These are phyloP conservation scores for Fusarium sp. DNA, from an alignment of 2,329 filamentous ascomycete genomes.

Conservation along the genomic window DNA sequence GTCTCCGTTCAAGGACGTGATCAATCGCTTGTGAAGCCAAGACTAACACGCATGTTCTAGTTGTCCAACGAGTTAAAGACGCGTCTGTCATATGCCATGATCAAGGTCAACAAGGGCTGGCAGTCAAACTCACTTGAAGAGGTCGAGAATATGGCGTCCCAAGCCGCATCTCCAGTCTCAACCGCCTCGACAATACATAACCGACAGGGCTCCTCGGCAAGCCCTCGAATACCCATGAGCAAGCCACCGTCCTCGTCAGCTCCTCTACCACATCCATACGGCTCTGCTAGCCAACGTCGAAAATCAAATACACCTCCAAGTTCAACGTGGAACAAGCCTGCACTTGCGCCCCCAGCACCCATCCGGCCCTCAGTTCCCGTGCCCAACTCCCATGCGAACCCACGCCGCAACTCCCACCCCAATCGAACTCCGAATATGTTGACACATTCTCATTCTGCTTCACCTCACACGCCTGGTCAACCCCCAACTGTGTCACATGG, in stretches of 20 bases:
- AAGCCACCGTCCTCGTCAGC: conserved; percentile 42
- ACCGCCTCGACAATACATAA: conserved; percentile 65
- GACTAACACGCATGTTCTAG: conserved; percentile 53
- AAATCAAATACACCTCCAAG: conserved; percentile 51
- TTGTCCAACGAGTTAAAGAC: conserved; percentile 82
- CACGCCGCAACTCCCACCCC: conserved; percentile 61
- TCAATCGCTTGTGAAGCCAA: background rate
- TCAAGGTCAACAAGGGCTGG: conserved; percentile 92
- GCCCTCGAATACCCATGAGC: conserved; percentile 56
- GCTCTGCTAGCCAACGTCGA: conserved; percentile 35
- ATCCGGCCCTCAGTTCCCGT: conserved; percentile 59
- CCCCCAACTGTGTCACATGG: conserved; percentile 43
- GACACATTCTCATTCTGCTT: conserved; percentile 59
- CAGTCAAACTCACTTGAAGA: conserved; percentile 81
- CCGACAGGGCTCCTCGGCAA: conserved; percentile 61
- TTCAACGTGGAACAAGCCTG: conserved; percentile 47
- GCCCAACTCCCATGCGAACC: conserved; percentile 48
- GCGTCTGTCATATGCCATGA: conserved; percentile 89
- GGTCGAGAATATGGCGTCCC: conserved; percentile 77
- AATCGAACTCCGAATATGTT: conserved; percentile 60
- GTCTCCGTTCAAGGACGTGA: background rate
- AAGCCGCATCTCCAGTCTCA: conserved; percentile 70
- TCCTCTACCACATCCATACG: conserved; percentile 42
- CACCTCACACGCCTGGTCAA: conserved; percentile 55
- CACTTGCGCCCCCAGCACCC: conserved; percentile 63